Evolutionary conservation across 2,329 filamentous ascomycete species (phyloP).

Genomic region (Penicillium paneum): DNA sequence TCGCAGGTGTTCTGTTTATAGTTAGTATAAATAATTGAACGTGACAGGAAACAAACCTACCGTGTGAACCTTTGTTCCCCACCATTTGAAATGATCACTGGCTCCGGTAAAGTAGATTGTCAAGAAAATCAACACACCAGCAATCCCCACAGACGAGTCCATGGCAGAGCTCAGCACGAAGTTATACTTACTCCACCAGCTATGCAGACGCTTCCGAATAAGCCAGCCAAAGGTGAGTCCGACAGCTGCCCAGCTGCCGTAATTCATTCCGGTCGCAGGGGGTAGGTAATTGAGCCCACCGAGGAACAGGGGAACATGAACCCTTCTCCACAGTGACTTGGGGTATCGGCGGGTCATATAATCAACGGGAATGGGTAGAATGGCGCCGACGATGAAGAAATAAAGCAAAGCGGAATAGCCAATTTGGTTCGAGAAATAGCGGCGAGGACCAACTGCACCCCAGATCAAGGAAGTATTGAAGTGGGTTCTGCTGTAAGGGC

Average conservation of each 20-base stretch:
- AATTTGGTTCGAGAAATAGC: slow-evolving; percentile 60
- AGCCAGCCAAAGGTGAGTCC: slow-evolving; percentile 63
- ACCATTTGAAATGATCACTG: slow-evolving; percentile 23
- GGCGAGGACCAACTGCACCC: slow-evolving; percentile 65
- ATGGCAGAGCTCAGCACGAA: slow-evolving; percentile 68
- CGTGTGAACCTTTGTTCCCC: slow-evolving; percentile 27
- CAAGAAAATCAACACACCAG: slow-evolving; percentile 29
- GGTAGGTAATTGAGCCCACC: slow-evolving; percentile 60
- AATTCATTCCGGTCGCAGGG: slow-evolving; percentile 65
- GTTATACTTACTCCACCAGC: slow-evolving; percentile 72
- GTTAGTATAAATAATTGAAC: neutral
- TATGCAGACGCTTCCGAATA: slow-evolving; percentile 57
- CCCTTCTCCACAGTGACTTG: slow-evolving; percentile 58
- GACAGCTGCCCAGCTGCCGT: slow-evolving; percentile 64
- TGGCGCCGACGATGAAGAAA: slow-evolving; percentile 65
- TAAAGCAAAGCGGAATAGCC: slow-evolving; percentile 62
- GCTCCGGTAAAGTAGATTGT: slow-evolving; percentile 27
- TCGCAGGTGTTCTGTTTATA: slow-evolving; percentile 24
- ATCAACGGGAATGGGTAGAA: slow-evolving; percentile 58
- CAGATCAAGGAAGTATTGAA: slow-evolving; percentile 68
- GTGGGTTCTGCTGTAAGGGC: slow-evolving; percentile 54
- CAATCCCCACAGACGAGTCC: slow-evolving; percentile 43
- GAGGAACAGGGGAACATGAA: slow-evolving; percentile 63
- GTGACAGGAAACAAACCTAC: slow-evolving; percentile 17
- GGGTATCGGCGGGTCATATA: slow-evolving; percentile 57